Base-by-base conservation (phyloP, 192 early-diverging fungal genomes). In the Coemansia sp. region DNA sequence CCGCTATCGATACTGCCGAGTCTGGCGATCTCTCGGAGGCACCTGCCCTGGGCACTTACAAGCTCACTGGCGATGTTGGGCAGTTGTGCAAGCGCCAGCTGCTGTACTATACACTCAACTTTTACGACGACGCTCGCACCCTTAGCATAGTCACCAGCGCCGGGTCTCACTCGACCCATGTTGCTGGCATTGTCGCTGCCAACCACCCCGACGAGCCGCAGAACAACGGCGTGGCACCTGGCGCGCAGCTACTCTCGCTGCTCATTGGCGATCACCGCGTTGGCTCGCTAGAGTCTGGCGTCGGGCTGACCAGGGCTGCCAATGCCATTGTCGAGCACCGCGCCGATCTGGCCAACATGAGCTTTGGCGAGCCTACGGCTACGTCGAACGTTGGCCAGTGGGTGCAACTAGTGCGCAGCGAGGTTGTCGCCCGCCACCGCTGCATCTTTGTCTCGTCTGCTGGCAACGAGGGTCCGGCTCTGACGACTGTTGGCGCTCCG, bases 121-220 rank as follows among this genome's bases (percentile, higher is more conserved):
- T 99, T 60, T 98, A 96, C 77, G 93, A 97, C 68, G 82, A 90
- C 42, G 95, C 91, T 0, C 80, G 88, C 58, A 76, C 86, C 38
- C 82, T 93, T 35, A 91, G 89, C 73, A 93, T 97, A 68, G 96
- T 96, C 35, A 92, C 91, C 33, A 74, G 88, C 42, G 87, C 88
- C 50, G 92, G 94, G n/a, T 74, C 87, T 30, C 97, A 99, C 72
- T 92, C 93, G 26, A 97, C 93, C 7, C 97, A 99, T 67, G 97
- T 99, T 55, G 95, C 96, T 38, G 93, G 91, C 23, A 98, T 99
- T 69, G 82, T 94, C 17, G 94, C 94, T 2, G 95, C 94, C 11
- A 79, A 96, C 80, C 89, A 91, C 70, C 93, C 95, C 5, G 92
- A 95, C 8, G 91, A 95, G 46, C 91, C 92, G 6, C 84, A 82